These are phyloP conservation scores for Pichia heedii DNA, from an alignment of 805 yeast genomes.

Conservation along the genomic window DNA sequence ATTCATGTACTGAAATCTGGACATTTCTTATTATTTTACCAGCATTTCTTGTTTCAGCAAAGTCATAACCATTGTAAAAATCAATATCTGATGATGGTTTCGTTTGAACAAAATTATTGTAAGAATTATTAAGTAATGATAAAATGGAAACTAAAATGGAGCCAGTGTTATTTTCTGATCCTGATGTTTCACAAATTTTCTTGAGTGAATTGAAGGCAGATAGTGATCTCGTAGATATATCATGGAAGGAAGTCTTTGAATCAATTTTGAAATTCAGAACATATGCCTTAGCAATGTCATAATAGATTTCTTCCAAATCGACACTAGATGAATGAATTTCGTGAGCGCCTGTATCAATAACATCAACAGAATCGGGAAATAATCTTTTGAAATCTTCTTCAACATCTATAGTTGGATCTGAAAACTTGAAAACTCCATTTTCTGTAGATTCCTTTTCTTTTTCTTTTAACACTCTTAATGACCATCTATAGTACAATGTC, in stretches of 20 bases:
- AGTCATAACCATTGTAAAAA: conserved; percentile 59
- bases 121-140: conserved; percentile 26
- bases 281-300: conserved; percentile 41
- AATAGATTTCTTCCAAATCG: conserved; percentile 40
- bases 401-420: conserved; percentile 53
- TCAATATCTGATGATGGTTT: conserved; percentile 28
- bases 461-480: conserved; percentile 55
- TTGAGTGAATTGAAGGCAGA: conserved; percentile 23
- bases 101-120: conserved; percentile 21
- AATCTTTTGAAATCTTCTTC: conserved; percentile 73
- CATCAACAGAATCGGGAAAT: conserved; percentile 84
- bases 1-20: conserved; percentile 34
- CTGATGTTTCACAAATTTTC: conserved; percentile 17
- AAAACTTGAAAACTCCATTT: conserved; percentile 55
- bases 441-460: conserved; percentile 56
- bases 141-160: conserved; percentile 30
- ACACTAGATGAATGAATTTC: conserved; percentile 12
- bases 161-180: conserved; percentile 18
- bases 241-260: conserved; percentile 12
- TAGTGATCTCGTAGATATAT: conserved; percentile 30
- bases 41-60: conserved; percentile 54
- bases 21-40: conserved; percentile 38
- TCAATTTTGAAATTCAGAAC: conserved; percentile 30
- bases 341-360: conserved; percentile 31
- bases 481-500: conserved; percentile 72